These are phyloP conservation scores for Volvox reticuliferus DNA, from an alignment of 139 green algal species.

Conservation along the genomic window DNA sequence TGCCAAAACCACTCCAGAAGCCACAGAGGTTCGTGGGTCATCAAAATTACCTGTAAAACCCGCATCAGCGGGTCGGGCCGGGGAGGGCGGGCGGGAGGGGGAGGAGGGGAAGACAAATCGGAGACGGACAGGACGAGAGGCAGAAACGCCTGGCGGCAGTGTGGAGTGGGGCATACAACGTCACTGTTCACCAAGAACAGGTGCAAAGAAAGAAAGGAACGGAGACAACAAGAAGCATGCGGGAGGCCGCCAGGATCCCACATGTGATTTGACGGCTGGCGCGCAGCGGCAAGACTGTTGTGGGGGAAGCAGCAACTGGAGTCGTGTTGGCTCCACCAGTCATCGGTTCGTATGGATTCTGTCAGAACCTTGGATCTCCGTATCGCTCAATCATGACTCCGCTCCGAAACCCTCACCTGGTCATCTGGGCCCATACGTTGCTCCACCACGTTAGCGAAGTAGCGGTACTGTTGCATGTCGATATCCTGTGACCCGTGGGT, in stretches of 20 bases:
- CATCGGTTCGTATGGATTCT: no score
- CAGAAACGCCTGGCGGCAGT: neutral
- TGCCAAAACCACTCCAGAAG: constrained; percentile 89
- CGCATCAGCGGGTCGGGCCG: neutral
- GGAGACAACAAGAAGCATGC: no score
- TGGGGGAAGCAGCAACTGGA: no score
- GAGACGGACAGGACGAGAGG: neutral
- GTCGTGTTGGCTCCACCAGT: no score
- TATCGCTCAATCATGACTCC: no score
- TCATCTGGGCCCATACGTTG: constrained; percentile 79
- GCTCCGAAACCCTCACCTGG: constrained; percentile 31
- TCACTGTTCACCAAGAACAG: no score
- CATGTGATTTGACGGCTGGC: neutral
- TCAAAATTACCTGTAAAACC: constrained; percentile 74
- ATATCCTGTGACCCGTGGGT: neutral
- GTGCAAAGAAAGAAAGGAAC: no score
- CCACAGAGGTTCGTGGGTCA: constrained; percentile 92
- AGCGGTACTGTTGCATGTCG: constrained; percentile 69
- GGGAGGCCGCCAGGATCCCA: neutral
- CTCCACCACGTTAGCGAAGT: constrained; percentile 91
- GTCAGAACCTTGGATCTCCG: no score
- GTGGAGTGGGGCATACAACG: neutral
- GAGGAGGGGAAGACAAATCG: neutral
- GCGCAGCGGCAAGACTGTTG: no score
- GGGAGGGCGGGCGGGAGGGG: neutral